Base-by-base conservation (phyloP, 129 eudicot genomes). In the Sambucus nigra region DNA sequence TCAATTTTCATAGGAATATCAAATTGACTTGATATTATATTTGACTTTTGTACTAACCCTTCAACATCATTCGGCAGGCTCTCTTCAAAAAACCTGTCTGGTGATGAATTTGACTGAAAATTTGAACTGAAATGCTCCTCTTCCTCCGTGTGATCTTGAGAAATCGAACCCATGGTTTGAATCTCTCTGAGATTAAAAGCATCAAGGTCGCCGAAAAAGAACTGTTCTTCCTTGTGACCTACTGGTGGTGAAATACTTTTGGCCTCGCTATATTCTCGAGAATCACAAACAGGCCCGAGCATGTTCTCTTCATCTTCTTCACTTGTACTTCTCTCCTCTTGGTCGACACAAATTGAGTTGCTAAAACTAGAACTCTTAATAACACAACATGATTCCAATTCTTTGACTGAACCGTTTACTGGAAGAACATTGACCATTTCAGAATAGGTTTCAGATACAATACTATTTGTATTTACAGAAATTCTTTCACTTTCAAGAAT, bases 151-250 rank as follows among this genome's bases (percentile, higher is more conserved):
- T 10, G 53, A 61, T 63, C 64, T 20, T 57, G 2, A 68, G 59
- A 31, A 21, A 35, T 54, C 28, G 24, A 10, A 7, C 57, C 76
- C 35, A 9, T 24, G 10, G 15, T 38, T 53, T 47, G 16, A 52
- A 14, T 55, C 12, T 69, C 58, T 53, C 21, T 55, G 25, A 45
- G n/a, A 17, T 67, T 63, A 25, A 64, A 39, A 57, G 55, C 80
- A 59, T 79, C 98, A 39, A 79, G 59, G 32, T 82, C 84, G 59
- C 79, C 70, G 49, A 80, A 92, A 39, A 72, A 60, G 23, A 92
- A 74, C 13, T 65, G 82, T 60, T 86, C 91, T 64, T 79, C 95
- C 26, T 79, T 79, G 48, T 68, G 42, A 14, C 42, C 61, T 66
- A 57, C 75, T 20, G 75, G 35, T 32, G 56, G 28, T 10, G 50